Base-by-base conservation (phyloP, 2,329 filamentous ascomycete species). In the Plectosphaerella sp. region DNA sequence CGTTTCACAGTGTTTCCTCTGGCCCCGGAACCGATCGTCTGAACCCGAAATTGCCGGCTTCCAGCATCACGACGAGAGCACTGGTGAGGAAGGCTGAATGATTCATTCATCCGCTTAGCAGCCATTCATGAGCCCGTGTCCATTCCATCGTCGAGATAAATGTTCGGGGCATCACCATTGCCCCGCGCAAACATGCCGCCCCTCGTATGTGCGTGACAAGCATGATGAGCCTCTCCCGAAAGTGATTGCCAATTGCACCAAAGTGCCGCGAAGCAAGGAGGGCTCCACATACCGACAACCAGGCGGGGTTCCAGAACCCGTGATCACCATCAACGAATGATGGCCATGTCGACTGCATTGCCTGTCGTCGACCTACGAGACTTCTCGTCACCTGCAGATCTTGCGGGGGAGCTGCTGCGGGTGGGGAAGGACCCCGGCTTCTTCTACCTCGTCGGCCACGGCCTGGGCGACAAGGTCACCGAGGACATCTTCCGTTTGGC, bases 361-460 rank as follows among this genome's bases (percentile, higher is more conserved):
- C 54, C 55, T 10, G 42, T 57, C 20, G 49, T 57, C 28, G 51
- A 57, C 45, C 20, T 57, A 18, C 48, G 33, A 15, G 47, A 51
- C 2, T 52, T 52, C 20, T 47, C 39, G 9, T 50, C 45, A 24
- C 43, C 45, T 7, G 51, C 54, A 35, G 49, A 37, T n/a, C 43
- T 57, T 9, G 52, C 47, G 39, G 51, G 35, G 3, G 54, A 57
- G 47, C 49, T 57, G 33, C 49, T 57, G 54, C 54, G 51, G 33
- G 55, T 57, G 37, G 55, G 55, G 45, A 57, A 36, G 47, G 54
- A 57, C 35, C 55, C 55, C 3, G 55, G 55, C 41, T 57, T 57
- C 46, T 57, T 57, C 18, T 57, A 57, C 9, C 54, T 57, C 25
- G 51, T 57, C 9, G 55, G 55, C 1, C 55, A 57, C 39, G 51